Evolutionary conservation across 768 basidiomycete genomes (phyloP).

Genomic region (Mycena polygramma): DNA sequence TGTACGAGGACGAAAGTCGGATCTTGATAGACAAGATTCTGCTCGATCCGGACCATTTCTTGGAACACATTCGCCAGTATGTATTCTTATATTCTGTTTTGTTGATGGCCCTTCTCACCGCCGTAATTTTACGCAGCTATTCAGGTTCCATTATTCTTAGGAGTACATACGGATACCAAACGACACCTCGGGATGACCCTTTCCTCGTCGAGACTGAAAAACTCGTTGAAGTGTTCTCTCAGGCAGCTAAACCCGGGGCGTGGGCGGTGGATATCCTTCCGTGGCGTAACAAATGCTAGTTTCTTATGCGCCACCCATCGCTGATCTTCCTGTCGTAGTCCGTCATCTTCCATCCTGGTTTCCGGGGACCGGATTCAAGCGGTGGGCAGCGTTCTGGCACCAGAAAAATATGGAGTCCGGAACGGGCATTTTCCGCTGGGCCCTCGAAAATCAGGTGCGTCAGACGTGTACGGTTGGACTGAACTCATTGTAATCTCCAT

Average conservation of each 20-base stretch:
- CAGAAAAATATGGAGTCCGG: too few species aligned
- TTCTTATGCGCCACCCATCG: neutral
- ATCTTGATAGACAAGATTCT: slow-evolving; percentile 16
- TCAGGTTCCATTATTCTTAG: slow-evolving; percentile 39
- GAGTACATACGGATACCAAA: slow-evolving; percentile 37
- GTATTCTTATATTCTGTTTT: neutral
- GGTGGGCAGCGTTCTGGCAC: too few species aligned
- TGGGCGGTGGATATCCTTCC: slow-evolving; percentile 37
- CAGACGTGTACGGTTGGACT: too few species aligned
- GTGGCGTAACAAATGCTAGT: slow-evolving; percentile 18
- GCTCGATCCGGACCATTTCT: slow-evolving; percentile 1
- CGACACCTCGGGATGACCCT: slow-evolving; percentile 30
- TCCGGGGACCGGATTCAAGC: too few species aligned
- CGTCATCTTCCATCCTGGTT: too few species aligned
- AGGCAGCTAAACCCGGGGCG: slow-evolving; percentile 39
- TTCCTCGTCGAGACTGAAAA: slow-evolving; percentile 40
- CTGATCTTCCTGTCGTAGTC: too few species aligned
- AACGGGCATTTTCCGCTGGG: too few species aligned
- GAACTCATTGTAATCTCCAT: too few species aligned
- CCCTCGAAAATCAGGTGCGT: too few species aligned
- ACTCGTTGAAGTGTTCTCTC: slow-evolving; percentile 41
- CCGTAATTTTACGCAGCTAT: slow-evolving; percentile 13
- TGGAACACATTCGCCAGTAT: slow-evolving; percentile 24
- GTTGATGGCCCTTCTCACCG: neutral
- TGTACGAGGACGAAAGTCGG: slow-evolving; percentile 30